Conservation (phyloP, 2,329 filamentous ascomycete genomes). For the Penicillium thymicola region DNA sequence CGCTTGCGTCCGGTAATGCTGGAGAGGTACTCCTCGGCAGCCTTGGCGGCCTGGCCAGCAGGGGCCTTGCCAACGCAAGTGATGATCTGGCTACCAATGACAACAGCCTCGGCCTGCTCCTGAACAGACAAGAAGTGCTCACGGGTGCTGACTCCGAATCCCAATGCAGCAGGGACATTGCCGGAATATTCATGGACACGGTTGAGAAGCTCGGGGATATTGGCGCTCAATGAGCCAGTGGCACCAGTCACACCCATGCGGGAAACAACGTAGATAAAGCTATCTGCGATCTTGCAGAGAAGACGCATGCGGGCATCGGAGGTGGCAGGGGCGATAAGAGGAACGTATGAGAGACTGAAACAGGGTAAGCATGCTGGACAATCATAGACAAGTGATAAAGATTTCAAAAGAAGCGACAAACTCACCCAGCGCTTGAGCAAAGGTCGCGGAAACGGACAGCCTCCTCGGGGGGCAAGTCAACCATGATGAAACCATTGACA, state of each 20-base stretch:
- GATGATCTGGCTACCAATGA: conserved; percentile 95
- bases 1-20: conserved; percentile 61
- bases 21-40: conserved; percentile 82
- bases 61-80: conserved; percentile 70
- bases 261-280: conserved; percentile 98
- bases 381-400: neutral
- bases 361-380: neutral
- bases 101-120: conserved; percentile 83
- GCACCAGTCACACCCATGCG: conserved; percentile 96
- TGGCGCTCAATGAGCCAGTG: conserved; percentile 73
- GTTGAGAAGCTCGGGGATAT: conserved; percentile 75
- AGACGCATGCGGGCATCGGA: conserved; percentile 92
- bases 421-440: conserved; percentile 35
- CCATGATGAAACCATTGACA: conserved; percentile 94
- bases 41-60: conserved; percentile 63
- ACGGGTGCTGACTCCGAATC: conserved; percentile 92
- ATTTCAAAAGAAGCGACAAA: neutral
- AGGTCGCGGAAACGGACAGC: conserved; percentile 65
- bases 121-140: conserved; percentile 90
- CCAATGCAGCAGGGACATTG: conserved; percentile 84
- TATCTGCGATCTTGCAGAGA: conserved; percentile 93
- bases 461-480: conserved; percentile 93
- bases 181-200: conserved; percentile 91
- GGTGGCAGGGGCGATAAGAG: conserved; percentile 91
- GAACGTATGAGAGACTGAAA: conserved; percentile 80